Evolutionary conservation across 2,329 filamentous ascomycete genomes (phyloP).

Genomic region (Escovopsis sp.): DNA sequence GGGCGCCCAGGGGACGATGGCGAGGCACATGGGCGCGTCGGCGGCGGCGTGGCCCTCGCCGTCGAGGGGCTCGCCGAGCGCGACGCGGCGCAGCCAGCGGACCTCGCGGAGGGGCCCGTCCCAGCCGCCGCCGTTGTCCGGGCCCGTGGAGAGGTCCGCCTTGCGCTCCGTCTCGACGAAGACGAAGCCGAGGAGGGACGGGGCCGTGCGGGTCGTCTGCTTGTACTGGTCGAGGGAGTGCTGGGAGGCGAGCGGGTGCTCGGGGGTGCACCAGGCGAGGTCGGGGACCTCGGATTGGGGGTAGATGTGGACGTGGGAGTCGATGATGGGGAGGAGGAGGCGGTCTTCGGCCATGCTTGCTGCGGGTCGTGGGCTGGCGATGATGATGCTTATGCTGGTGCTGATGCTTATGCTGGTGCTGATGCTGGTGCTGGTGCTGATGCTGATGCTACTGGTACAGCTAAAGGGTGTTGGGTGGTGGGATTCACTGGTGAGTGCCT

Average conservation of each 20-base stretch:
- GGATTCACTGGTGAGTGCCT: no score
- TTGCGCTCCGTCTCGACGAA: constrained; percentile 73
- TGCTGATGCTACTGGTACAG: no score
- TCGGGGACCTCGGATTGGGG: constrained; percentile 50
- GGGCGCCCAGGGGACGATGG: constrained; percentile 76
- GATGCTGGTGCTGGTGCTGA: no score
- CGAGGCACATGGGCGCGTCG: constrained; percentile 42
- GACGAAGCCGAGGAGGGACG: constrained; percentile 52
- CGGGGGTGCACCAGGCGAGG: constrained; percentile 54
- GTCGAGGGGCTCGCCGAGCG: constrained; percentile 39
- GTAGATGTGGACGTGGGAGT: constrained; percentile 87
- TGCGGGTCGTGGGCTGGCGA: neutral
- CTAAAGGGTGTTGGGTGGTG: no score
- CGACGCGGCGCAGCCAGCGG: constrained; percentile 50
- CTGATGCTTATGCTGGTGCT: no score
- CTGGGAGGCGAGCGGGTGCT: constrained; percentile 45
- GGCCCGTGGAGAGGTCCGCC: constrained; percentile 37
- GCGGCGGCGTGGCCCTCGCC: constrained; percentile 40
- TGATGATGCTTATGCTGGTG: neutral
- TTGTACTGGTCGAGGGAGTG: constrained; percentile 52
- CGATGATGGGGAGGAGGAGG: constrained; percentile 50
- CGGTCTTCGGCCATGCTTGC: constrained; percentile 20
- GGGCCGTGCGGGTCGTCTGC: constrained; percentile 25
- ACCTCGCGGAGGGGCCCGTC: constrained; percentile 57
- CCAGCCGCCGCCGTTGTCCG: constrained; percentile 44